Evolutionary conservation across 371 early-diverging fungal species (phyloP), one percentile per base, ranked within the genome.

Genomic region (Mortierella sp.): DNA sequence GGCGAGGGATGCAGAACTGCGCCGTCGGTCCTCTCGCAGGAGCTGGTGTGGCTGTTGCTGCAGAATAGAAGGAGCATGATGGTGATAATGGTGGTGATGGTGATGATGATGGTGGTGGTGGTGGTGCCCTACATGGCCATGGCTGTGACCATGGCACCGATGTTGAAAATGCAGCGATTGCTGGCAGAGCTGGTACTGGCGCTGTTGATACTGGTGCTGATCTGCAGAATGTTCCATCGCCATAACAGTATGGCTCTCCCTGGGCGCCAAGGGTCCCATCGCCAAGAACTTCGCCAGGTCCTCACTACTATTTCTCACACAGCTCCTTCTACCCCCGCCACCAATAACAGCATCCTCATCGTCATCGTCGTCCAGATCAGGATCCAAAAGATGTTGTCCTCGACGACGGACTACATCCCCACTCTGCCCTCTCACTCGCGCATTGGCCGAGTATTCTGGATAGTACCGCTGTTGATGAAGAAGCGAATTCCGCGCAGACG

Each of bases 191-290:
- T 64, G 64, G 40, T 37, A 21, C 9, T 34, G 64, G 16, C 19
- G 50, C 10, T 59, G 16, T 14, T 59, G 50, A 3, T 50, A 14
- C 50, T 13, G 50, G 19, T 61, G 31, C 5, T 16, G 34, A 6
- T 67, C 67, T 24, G 24, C 0, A 40, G 67, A 19, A 43, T 40
- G 57, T 0, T 75, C 64, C 34, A 75, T 59, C 0, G 51, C 67
- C 72, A 71, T 75, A 10, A 69, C 28, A 21, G 75, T 4, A 16
- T 64, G 55, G 13, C 75, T 75, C 59, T 76, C 73, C 11, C 64
- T 19, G 9, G 67, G n/a, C 8, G 75, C 57, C 37, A 76, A 28
- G 0, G 51, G 67, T 1, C 67, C 50, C 51, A 69, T 57, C 5
- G 80, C 13, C 19, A 72, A 50, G 34, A 37, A 43, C 51, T 5